Evolutionary conservation across 805 yeast species (phyloP).

Genomic region (Sungouiella thailandica): DNA sequence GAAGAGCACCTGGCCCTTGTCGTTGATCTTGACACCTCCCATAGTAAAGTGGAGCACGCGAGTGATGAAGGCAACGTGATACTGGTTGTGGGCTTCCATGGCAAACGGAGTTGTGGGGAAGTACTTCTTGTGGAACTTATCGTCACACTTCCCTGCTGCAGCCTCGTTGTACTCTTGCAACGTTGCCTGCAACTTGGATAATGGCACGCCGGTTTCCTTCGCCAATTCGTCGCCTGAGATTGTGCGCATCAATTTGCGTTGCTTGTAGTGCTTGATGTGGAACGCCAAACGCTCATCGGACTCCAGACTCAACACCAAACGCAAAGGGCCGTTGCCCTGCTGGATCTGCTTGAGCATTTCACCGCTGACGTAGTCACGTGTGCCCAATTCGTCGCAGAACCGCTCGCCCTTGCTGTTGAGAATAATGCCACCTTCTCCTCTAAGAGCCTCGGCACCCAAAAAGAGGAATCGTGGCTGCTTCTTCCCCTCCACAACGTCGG

Average conservation of each 20-base stretch:
- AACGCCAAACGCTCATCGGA: constrained; percentile 42
- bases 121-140: constrained; percentile 42
- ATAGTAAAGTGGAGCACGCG: constrained; percentile 62
- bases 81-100: constrained; percentile 26
- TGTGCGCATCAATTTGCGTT: constrained; percentile 49
- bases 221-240: constrained; percentile 41
- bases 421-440: constrained; percentile 64
- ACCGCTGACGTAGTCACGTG: constrained; percentile 56
- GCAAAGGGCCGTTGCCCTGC: constrained; percentile 41
- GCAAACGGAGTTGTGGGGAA: constrained; percentile 46
- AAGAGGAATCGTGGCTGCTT: constrained; percentile 46
- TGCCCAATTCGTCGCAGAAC: constrained; percentile 56
- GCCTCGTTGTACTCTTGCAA: constrained; percentile 38
- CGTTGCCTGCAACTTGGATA: constrained; percentile 24
- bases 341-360: constrained; percentile 45
- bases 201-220: constrained; percentile 32
- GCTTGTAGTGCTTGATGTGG: constrained; percentile 54
- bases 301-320: constrained; percentile 45
- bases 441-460: constrained; percentile 60
- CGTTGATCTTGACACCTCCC: constrained; percentile 63
- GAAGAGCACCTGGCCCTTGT: constrained; percentile 34
- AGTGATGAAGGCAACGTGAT: constrained; percentile 50
- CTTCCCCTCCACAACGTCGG: constrained; percentile 37
- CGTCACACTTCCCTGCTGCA: constrained; percentile 36
- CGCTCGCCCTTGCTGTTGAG: constrained; percentile 48